These are phyloP conservation scores for Boehmeria nivea DNA, from an alignment of 306 rosid species.

Conservation along the genomic window DNA sequence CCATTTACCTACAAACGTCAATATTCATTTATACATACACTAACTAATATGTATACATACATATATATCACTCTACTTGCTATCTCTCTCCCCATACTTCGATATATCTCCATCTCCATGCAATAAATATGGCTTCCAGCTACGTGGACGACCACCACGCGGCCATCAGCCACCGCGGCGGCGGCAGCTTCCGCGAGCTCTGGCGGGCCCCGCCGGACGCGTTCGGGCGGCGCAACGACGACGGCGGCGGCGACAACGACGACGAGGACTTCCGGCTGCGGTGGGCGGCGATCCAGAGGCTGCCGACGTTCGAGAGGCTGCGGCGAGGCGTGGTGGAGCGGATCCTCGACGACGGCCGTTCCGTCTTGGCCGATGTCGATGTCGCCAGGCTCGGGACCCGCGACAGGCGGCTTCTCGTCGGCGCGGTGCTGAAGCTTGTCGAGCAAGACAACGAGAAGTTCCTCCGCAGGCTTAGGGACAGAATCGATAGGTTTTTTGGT, in stretches of 20 bases:
- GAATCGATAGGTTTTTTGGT: conserved; percentile 5
- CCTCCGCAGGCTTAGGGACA: not conserved
- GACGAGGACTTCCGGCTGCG: not conserved
- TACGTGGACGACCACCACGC: not conserved
- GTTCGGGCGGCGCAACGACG: not conserved
- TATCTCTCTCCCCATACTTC: too few species aligned
- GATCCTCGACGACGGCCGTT: not conserved
- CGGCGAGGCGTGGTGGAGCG: not conserved
- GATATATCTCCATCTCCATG: not conserved
- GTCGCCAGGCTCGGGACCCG: not conserved
- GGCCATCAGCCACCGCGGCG: not conserved
- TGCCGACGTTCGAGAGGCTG: conserved; percentile 9
- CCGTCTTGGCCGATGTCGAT: not conserved
- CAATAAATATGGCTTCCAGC: not conserved
- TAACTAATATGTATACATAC: too few species aligned
- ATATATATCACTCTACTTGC: too few species aligned
- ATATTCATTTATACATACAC: too few species aligned
- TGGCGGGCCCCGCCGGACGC: not conserved
- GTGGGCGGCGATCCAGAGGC: conserved; percentile 4
- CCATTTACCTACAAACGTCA: too few species aligned
- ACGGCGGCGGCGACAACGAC: not conserved
- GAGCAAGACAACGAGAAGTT: conserved; percentile 10
- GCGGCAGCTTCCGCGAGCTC: conserved; percentile 2
- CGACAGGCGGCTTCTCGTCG: not conserved
- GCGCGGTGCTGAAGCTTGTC: not conserved